A percentile compares a stretch with the other conserved stretches of the same genome.
These are phyloP conservation scores for Zopfochytrium polystomum DNA, from an alignment of 371 early-diverging fungal genomes.

Conservation along the genomic window DNA sequence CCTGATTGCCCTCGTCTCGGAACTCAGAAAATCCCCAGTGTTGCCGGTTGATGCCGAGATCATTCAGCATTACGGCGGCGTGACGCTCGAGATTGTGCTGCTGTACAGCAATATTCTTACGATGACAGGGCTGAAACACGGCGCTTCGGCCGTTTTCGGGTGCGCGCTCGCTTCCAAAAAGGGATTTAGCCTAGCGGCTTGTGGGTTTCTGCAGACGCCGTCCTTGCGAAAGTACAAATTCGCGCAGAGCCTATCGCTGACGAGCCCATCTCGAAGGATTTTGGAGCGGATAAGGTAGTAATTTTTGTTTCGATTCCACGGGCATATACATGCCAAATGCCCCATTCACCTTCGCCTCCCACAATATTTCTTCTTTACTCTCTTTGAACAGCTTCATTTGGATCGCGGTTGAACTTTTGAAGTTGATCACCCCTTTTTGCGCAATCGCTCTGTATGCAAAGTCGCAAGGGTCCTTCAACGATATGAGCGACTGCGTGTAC, in stretches of 20 bases:
- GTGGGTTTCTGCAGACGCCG: conserved; percentile 18
- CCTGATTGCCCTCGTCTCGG: conserved; percentile 6
- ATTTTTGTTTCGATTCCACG: too few species aligned
- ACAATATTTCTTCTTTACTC: too few species aligned
- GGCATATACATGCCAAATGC: too few species aligned
- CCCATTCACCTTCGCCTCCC: too few species aligned
- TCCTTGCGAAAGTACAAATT: conserved; percentile 13
- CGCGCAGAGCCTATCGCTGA: conserved; percentile 18
- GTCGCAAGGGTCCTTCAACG: conserved; percentile 2
- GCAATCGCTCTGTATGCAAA: conserved; percentile 18
- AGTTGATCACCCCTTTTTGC: conserved; percentile 18
- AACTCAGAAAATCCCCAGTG: conserved; percentile 4
- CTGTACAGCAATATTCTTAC: conserved; percentile 28
- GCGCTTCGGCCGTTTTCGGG: conserved; percentile 12
- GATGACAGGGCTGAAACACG: conserved; percentile 16
- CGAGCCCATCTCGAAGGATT: conserved; percentile 22
- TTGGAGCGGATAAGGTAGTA: conserved; percentile 16
- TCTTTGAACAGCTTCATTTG: conserved; percentile 15
- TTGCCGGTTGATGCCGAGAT: background rate
- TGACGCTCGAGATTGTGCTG: conserved; percentile 23
- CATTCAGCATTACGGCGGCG: conserved; percentile 18
- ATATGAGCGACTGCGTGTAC: conserved; percentile 14
- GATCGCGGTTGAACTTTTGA: conserved; percentile 18
- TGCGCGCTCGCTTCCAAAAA: conserved; percentile 9
- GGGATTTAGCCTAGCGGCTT: conserved; percentile 22